Evolutionary conservation across 768 basidiomycete species (phyloP).

Genomic region (Calocera cornea): DNA sequence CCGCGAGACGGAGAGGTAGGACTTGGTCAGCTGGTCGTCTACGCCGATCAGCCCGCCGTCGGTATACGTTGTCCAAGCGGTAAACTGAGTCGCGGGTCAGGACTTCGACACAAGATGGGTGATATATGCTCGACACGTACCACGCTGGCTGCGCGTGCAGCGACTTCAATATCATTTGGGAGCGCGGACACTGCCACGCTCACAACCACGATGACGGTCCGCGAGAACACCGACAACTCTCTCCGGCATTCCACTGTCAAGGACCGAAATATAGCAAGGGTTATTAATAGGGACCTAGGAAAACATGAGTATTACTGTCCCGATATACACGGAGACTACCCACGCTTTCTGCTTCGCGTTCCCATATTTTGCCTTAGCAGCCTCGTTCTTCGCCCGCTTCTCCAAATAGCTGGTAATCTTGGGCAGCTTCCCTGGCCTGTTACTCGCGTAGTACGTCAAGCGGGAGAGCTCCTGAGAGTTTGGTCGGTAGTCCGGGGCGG

Average conservation of each 20-base stretch:
- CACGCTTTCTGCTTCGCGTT: slow-evolving; percentile 71
- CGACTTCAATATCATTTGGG: slow-evolving; percentile 52
- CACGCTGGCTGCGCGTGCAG: slow-evolving; percentile 63
- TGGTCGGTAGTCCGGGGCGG: slow-evolving; percentile 64
- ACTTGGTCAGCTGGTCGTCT: slow-evolving; percentile 51
- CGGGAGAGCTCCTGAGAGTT: slow-evolving; percentile 76
- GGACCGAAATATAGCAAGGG: slow-evolving; percentile 66
- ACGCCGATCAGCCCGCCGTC: slow-evolving; percentile 72
- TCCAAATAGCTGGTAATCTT: slow-evolving; percentile 32
- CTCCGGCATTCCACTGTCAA: slow-evolving; percentile 77
- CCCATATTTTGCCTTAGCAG: slow-evolving; percentile 53
- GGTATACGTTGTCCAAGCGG: slow-evolving; percentile 84
- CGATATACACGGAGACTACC: slow-evolving; percentile 23
- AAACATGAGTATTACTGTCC: background rate
- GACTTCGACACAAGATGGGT: background rate
- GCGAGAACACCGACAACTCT: slow-evolving; percentile 62
- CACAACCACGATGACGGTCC: slow-evolving; percentile 52
- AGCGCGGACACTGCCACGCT: slow-evolving; percentile 37
- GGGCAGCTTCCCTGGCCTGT: slow-evolving; percentile 58
- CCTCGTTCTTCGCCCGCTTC: slow-evolving; percentile 53
- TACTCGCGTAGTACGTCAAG: slow-evolving; percentile 68
- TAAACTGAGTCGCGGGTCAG: slow-evolving; percentile 42
- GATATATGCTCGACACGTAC: slow-evolving; percentile 34
- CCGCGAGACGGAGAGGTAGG: slow-evolving; percentile 54
- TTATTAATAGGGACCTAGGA: slow-evolving; percentile 60